Evolutionary conservation across 176 grass and related monocot genomes (phyloP).

Genomic region (Avena sativa): DNA sequence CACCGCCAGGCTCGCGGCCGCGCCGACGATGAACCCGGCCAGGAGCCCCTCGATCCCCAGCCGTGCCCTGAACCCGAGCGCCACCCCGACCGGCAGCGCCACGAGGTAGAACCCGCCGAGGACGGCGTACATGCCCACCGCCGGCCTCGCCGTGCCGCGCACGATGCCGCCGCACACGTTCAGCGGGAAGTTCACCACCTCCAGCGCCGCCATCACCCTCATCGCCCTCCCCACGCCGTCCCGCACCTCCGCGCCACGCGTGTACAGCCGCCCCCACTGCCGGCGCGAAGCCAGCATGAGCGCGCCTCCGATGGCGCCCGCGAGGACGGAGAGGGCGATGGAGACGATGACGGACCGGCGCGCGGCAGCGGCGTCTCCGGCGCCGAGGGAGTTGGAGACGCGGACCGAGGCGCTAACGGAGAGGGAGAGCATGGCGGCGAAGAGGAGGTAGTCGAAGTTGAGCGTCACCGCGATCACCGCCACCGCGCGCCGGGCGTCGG

Average conservation of each 20-base stretch:
- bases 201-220: constrained; percentile 77
- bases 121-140: constrained; percentile 70
- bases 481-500: constrained; percentile 66
- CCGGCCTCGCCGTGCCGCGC: constrained; percentile 68
- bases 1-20: constrained; percentile 46
- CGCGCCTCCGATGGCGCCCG: constrained; percentile 42
- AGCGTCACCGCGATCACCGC: constrained; percentile 75
- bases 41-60: constrained; percentile 65
- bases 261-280: constrained; percentile 64
- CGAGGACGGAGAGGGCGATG: constrained; percentile 23
- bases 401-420: constrained; percentile 79
- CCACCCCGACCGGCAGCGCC: constrained; percentile 61
- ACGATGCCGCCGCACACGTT: constrained; percentile 76
- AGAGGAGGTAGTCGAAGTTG: constrained; percentile 97
- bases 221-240: constrained; percentile 64
- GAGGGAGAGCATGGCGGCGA: constrained; percentile 74
- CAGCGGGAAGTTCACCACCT: constrained; percentile 85
- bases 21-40: constrained; percentile 62
- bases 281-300: constrained; percentile 58
- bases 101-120: constrained; percentile 76
- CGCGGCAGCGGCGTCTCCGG: constrained; percentile 51
- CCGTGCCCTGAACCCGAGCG: constrained; percentile 58
- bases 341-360: constrained; percentile 56
- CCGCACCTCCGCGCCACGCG: constrained; percentile 41
- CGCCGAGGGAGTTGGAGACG: constrained; percentile 87